phyloP scores from a whole-genome alignment of 331 rosid species.

The Erythrophleum ivorense region DNA sequence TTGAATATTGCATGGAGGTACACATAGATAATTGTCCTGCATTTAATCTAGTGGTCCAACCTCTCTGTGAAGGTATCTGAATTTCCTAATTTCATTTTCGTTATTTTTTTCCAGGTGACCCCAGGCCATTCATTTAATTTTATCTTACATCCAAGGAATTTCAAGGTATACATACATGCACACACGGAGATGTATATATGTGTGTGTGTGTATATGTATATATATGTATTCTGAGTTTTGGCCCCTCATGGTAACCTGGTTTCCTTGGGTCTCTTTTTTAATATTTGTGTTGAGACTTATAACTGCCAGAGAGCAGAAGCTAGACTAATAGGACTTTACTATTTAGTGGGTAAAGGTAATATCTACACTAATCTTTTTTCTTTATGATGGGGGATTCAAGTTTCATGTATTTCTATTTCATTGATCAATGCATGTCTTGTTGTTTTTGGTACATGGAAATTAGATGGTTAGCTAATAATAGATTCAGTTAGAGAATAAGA shows the following conservation, averaged over 20 bases:
- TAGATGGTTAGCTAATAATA: too few relatives aligned
- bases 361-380: too few relatives aligned
- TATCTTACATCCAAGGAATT: conserved; percentile 34
- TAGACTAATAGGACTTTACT: conserved; percentile 5
- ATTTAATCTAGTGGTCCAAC: conserved; percentile 3
- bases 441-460: too few relatives aligned
- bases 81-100: conserved; percentile 34
- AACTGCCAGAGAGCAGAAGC: too few relatives aligned
- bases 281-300: conserved; percentile 21
- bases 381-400: neutral
- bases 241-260: conserved; percentile 11
- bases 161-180: conserved; percentile 36
- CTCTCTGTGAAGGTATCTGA: conserved; percentile 24
- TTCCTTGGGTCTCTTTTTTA: conserved; percentile 19
- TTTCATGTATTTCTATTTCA: neutral
- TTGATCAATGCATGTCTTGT: too few relatives aligned
- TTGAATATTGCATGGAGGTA: conserved; percentile 84
- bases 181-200: too few relatives aligned
- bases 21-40: conserved; percentile 30
- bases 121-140: conserved; percentile 41
- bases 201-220: too few relatives aligned
- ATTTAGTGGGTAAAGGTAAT: conserved; percentile 11
- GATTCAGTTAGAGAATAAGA: too few relatives aligned
- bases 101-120: conserved; percentile 44
- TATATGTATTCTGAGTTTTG: neutral